Evolutionary conservation across 2,329 filamentous ascomycete species (phyloP).

Genomic region (Paecilomyces niveus): DNA sequence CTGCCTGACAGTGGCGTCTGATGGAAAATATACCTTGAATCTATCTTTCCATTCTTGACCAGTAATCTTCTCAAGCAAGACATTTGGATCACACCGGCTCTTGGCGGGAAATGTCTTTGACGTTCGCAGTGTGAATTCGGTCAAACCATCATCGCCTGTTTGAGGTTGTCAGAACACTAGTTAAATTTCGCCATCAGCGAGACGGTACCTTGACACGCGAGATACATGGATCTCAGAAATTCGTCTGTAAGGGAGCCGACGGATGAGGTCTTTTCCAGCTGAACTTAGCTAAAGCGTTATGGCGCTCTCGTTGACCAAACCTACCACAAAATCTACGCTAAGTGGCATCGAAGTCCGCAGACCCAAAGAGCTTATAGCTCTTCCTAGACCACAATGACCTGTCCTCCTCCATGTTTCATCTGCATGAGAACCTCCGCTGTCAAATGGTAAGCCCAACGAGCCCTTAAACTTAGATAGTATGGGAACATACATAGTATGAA

Average conservation of each 20-base stretch:
- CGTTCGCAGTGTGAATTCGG: conserved; percentile 35
- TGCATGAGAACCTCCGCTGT: conserved; percentile 50
- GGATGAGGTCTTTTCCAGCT: conserved; percentile 59
- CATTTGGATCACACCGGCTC: conserved; percentile 35
- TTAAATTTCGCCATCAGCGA: neutral
- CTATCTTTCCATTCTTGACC: conserved; percentile 40
- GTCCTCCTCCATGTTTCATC: conserved; percentile 46
- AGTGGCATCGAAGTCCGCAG: conserved; percentile 50
- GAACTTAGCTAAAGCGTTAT: conserved; percentile 9
- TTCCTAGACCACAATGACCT: conserved; percentile 68
- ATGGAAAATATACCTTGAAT: conserved; percentile 77
- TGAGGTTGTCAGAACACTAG: neutral
- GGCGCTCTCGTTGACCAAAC: conserved; percentile 15
- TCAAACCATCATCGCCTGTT: conserved; percentile 41
- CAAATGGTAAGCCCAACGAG: conserved; percentile 3
- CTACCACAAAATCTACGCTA: conserved; percentile 66
- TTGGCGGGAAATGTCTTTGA: conserved; percentile 15
- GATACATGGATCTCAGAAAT: conserved; percentile 56
- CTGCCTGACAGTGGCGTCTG: conserved; percentile 56
- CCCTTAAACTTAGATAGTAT: conserved; percentile 3
- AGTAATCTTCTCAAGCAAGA: conserved; percentile 27
- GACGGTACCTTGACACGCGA: conserved; percentile 48
- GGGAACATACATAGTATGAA: conserved; percentile 70
- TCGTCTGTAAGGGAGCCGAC: conserved; percentile 66
- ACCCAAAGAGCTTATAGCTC: conserved; percentile 57